Conservation (phyloP, 2,329 filamentous ascomycete species). For the Tympanopsis confertula region DNA sequence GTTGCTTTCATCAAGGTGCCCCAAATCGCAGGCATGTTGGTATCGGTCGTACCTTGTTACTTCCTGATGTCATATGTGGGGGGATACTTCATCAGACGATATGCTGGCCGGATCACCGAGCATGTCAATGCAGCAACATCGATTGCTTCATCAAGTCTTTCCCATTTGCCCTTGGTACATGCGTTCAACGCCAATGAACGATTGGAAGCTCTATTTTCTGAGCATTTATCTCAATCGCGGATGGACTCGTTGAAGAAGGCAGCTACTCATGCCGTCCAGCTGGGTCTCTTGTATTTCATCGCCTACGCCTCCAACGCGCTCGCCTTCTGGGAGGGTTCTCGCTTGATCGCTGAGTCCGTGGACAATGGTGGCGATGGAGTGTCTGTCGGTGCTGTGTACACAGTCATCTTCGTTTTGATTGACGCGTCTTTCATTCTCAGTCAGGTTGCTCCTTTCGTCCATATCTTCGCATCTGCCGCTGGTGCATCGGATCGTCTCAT, state of each 20-base stretch:
- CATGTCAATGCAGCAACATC: slow-evolving; percentile 45
- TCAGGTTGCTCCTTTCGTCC: slow-evolving; percentile 49
- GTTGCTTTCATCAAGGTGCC: slow-evolving; percentile 56
- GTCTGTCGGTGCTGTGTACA: slow-evolving; percentile 34
- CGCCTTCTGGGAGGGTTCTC: slow-evolving; percentile 57
- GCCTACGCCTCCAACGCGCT: slow-evolving; percentile 56
- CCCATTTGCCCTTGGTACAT: slow-evolving; percentile 49
- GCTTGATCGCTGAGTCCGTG: slow-evolving; percentile 31
- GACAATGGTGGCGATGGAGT: slow-evolving; percentile 18
- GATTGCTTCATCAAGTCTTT: slow-evolving; percentile 50
- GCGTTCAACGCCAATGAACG: slow-evolving; percentile 47
- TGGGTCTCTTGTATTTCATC: slow-evolving; percentile 54
- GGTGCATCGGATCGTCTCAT: slow-evolving; percentile 45
- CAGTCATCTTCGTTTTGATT: slow-evolving; percentile 40
- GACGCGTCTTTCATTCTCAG: slow-evolving; percentile 51
- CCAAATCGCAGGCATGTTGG: slow-evolving; percentile 49
- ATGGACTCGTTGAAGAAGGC: slow-evolving; percentile 46
- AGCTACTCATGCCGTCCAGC: slow-evolving; percentile 40
- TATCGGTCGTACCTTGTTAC: slow-evolving; percentile 52
- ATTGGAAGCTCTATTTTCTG: slow-evolving; percentile 46
- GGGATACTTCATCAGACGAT: slow-evolving; percentile 40
- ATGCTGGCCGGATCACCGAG: slow-evolving; percentile 34
- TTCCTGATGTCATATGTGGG: slow-evolving; percentile 44
- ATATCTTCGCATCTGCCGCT: slow-evolving; percentile 45
- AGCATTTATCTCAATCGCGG: slow-evolving; percentile 34